Conservation (phyloP, 495 filamentous ascomycete genomes). For the Jackrogersella minutella region DNA sequence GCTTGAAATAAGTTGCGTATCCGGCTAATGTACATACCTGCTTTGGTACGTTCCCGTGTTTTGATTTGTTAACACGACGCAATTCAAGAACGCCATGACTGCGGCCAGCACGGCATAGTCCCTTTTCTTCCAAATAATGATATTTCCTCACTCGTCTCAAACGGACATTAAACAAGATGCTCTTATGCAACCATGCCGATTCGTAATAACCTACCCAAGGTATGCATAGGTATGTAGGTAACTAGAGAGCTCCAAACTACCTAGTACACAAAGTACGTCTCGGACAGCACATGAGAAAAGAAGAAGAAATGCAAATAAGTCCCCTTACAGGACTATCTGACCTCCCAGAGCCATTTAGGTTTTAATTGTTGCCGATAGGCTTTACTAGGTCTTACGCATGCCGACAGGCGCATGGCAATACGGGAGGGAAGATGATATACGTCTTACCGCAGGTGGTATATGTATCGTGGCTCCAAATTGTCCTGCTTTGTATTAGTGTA, state of each 20-base stretch:
- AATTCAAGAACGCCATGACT: slow-evolving; percentile 1
- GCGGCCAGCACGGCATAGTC: background rate
- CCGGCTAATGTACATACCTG: background rate
- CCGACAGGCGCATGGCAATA: slow-evolving; percentile 22
- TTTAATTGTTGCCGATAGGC: slow-evolving; percentile 23
- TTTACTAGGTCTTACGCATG: slow-evolving; percentile 14
- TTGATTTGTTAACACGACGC: background rate
- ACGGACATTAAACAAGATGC: background rate
- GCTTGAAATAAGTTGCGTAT: slow-evolving; percentile 2
- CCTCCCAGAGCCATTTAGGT: background rate
- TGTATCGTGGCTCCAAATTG: too few species aligned
- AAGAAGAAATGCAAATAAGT: too few species aligned
- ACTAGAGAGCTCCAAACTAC: background rate
- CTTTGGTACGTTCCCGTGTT: background rate
- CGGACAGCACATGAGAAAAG: background rate
- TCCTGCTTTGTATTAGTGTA: slow-evolving; percentile 11
- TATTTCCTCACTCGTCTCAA: background rate
- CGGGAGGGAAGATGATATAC: slow-evolving; percentile 4
- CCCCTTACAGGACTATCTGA: too few species aligned
- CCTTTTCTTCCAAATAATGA: background rate
- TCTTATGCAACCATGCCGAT: background rate
- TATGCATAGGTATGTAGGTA: too few species aligned
- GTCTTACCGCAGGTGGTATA: background rate
- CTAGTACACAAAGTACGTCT: background rate
- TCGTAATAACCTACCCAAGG: background rate